phyloP scores from a whole-genome alignment of 2,329 filamentous ascomycete genomes.

The Ophiostoma quercus region DNA sequence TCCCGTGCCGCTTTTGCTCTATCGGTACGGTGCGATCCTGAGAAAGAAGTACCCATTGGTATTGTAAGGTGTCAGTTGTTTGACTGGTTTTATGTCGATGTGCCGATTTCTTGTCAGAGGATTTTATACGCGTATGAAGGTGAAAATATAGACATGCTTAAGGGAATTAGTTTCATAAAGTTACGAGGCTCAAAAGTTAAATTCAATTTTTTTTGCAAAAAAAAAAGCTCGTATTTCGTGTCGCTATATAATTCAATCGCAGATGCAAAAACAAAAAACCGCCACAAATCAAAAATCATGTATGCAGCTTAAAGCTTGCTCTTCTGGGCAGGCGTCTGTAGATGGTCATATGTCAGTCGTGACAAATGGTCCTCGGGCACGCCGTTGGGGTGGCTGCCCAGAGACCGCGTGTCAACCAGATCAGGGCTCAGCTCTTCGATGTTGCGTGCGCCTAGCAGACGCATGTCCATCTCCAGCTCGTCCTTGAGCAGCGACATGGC shows the following conservation, averaged over 20 bases:
- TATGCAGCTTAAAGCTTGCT: constrained; percentile 43
- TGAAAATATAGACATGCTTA: neutral
- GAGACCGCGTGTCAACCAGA: constrained; percentile 69
- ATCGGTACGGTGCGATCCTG: constrained; percentile 43
- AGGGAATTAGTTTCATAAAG: neutral
- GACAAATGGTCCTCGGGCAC: constrained; percentile 48
- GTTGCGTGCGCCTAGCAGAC: constrained; percentile 73
- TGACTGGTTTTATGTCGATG: no score
- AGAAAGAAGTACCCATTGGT: constrained; percentile 25
- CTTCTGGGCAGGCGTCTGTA: constrained; percentile 49
- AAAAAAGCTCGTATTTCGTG: neutral
- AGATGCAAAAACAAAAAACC: neutral
- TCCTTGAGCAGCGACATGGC: constrained; percentile 92
- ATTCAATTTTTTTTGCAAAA: no score
- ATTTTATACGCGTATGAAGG: neutral
- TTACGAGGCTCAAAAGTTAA: no score
- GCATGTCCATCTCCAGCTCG: constrained; percentile 99
- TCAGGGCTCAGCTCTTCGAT: constrained; percentile 74
- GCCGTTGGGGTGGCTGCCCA: constrained; percentile 50
- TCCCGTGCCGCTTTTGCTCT: constrained; percentile 48
- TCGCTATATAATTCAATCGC: neutral
- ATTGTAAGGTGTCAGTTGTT: constrained; percentile 9
- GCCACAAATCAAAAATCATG: no score
- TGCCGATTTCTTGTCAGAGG: neutral
- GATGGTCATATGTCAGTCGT: constrained; percentile 48